Base-by-base conservation (phyloP, 176 grass and related monocot species). In the Cenchrus americanus region DNA sequence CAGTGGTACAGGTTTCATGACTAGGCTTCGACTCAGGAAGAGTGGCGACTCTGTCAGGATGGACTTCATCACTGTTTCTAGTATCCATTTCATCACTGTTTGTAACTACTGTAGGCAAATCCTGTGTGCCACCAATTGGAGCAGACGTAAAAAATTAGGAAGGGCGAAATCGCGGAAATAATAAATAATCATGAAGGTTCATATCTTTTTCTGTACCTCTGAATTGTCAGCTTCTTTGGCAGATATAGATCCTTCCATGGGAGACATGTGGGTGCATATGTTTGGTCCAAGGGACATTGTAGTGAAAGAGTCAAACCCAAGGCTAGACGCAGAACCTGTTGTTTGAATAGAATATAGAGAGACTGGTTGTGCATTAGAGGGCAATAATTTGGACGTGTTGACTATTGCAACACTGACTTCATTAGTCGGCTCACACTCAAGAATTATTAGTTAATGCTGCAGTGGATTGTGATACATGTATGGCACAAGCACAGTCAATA, bases 271-370 rank as follows among this genome's bases (percentile, higher is more conserved):
- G 70, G 78, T 30, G 32, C 78, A 82, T 62, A 90, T 86, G 48
- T 85, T 88, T 85, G 85, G 82, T 52, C 48, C 71, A 69, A 88
- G 57, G 34, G 85, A 84, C n/a, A 65, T 46, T 42, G 89, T 79
- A 62, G 53, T 83, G 79, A 91, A 91, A 82, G 83, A 78, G 21
- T 90, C 88, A 23, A 90, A 5, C 11, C 88, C 88, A 7, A 82
- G 80, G 66, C 11, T 82, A 59, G 88, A 69, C 50, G 79, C 58
- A 78, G 65, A 64, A 78, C 83, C 88, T 90, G 78, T 41, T 82
- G 60, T 82, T 77, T 50, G 54, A 17, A 86, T 26, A 72, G 55
- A 50, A 64, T n/a, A 70, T 11, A 14, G 19, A 63, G 48, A 81
- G 30, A 40, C 22, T 52, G 71, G 71, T 37, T 61, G 21, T 10